These are phyloP conservation scores for Ordospora pajunii DNA, from an alignment of 371 early-diverging fungal genomes.

Conservation along the genomic window DNA sequence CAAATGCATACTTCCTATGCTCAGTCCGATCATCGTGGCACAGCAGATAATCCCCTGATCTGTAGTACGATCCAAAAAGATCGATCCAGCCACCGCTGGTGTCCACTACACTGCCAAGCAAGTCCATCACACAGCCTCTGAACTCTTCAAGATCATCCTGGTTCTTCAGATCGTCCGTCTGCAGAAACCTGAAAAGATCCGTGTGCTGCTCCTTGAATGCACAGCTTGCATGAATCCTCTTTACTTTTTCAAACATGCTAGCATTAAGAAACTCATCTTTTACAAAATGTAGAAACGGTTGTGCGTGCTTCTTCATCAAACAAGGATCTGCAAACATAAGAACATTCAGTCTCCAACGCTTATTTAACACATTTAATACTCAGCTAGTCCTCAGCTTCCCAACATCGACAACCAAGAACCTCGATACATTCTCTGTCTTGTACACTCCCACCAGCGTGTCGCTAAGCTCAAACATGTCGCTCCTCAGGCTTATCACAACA, in stretches of 20 bases:
- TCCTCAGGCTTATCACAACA: slow-evolving; percentile 90
- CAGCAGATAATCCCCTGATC: slow-evolving; percentile 54
- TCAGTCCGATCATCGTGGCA: slow-evolving; percentile 61
- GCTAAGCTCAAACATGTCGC: slow-evolving; percentile 98
- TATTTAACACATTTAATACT: not conserved
- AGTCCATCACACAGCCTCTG: slow-evolving; percentile 26
- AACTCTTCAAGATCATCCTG: slow-evolving; percentile 37
- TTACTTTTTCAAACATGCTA: not conserved
- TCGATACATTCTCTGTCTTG: slow-evolving; percentile 63
- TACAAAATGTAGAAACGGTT: slow-evolving; percentile 34
- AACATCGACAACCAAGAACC: slow-evolving; percentile 39
- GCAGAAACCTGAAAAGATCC: slow-evolving; percentile 59
- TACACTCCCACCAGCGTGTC: slow-evolving; percentile 95
- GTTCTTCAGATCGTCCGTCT: slow-evolving; percentile 55
- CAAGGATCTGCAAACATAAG: not conserved
- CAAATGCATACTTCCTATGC: slow-evolving; percentile 57
- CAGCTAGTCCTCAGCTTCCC: not conserved
- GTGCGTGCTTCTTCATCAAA: not conserved
- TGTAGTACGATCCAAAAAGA: slow-evolving; percentile 59
- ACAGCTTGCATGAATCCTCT: not conserved
- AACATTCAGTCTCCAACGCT: no score
- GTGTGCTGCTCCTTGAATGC: slow-evolving; percentile 45
- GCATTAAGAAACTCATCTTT: slow-evolving; percentile 38
- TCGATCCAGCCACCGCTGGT: slow-evolving; percentile 25
- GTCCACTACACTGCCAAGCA: slow-evolving; percentile 22